A percentile compares a stretch with the other conserved stretches of the same genome.
Conservation (phyloP, 2,329 filamentous ascomycete species). For the Trichothecium roseum region DNA sequence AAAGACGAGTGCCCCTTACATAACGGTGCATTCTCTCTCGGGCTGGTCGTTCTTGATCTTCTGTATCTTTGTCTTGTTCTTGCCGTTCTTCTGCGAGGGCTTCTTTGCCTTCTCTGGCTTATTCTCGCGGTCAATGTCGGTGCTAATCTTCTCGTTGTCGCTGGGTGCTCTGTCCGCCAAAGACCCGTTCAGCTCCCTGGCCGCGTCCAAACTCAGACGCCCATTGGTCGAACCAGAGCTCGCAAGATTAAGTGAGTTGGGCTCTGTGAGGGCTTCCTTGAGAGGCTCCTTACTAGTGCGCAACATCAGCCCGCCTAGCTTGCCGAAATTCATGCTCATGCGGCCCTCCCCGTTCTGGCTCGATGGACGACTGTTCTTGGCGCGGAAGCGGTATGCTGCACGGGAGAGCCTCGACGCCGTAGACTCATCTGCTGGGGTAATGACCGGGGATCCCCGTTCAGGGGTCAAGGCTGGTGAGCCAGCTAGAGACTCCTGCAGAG, state of each 20-base stretch:
- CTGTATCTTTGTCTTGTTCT: conserved; percentile 19
- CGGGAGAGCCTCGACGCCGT: conserved; percentile 45
- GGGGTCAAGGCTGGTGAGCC: conserved; percentile 26
- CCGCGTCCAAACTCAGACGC: conserved; percentile 12
- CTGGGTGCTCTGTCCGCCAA: conserved; percentile 11
- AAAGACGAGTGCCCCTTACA: conserved; percentile 19
- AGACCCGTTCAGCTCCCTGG: conserved; percentile 10
- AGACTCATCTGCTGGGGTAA: conserved; percentile 41
- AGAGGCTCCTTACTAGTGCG: conserved; percentile 40
- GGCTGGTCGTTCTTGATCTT: conserved; percentile 26
- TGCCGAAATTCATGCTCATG: conserved; percentile 46
- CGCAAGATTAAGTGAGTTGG: conserved; percentile 13
- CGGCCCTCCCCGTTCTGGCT: conserved; percentile 50
- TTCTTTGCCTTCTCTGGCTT: conserved; percentile 17
- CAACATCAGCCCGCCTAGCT: conserved; percentile 41
- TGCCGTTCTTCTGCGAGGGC: conserved; percentile 11
- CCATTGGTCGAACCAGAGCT: conserved; percentile 14
- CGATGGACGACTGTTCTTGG: conserved; percentile 39
- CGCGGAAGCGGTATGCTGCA: conserved; percentile 44
- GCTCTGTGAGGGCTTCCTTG: conserved; percentile 20
- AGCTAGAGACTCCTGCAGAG: conserved; percentile 33
- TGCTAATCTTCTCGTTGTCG: neutral
- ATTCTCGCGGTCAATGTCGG: conserved; percentile 5
- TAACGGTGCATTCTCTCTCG: conserved; percentile 37
- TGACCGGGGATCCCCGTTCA: conserved; percentile 20